phyloP scores from a whole-genome alignment of 306 rosid species.

The Pyrus communis region DNA sequence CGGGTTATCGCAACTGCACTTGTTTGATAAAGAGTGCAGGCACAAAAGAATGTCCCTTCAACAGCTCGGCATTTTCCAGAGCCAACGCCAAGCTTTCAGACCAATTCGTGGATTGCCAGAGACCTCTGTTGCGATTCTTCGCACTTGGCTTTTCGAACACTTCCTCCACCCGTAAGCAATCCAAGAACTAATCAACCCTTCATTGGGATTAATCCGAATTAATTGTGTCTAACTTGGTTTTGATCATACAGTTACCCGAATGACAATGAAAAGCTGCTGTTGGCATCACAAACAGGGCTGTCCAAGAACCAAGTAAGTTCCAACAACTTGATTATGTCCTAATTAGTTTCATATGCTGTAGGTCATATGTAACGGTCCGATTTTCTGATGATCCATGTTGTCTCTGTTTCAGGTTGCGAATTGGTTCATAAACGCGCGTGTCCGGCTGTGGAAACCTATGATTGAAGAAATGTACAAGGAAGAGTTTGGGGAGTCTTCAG shows the following conservation, averaged over 20 bases:
- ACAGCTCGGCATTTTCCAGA: slow-evolving; percentile 59
- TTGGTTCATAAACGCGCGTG: slow-evolving; percentile 88
- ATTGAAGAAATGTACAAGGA: slow-evolving; percentile 87
- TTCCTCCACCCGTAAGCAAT: slow-evolving; percentile 81
- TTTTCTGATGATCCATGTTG: slow-evolving; percentile 2
- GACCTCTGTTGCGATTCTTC: slow-evolving; percentile 72
- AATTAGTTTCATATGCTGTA: background rate
- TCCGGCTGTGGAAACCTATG: slow-evolving; percentile 91
- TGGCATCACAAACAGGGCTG: slow-evolving; percentile 79
- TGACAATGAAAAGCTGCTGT: slow-evolving; percentile 65
- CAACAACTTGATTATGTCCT: background rate
- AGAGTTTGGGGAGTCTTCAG: slow-evolving; percentile 84
- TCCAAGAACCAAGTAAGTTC: slow-evolving; percentile 69
- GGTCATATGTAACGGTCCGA: background rate
- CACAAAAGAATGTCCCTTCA: slow-evolving; percentile 50
- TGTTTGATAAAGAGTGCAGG: slow-evolving; percentile 48
- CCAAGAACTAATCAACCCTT: background rate
- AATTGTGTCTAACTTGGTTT: background rate
- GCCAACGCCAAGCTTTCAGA: slow-evolving; percentile 72
- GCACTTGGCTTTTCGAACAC: slow-evolving; percentile 85
- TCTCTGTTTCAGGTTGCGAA: slow-evolving; percentile 57
- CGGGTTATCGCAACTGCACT: slow-evolving; percentile 55
- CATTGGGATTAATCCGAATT: background rate
- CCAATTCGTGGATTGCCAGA: slow-evolving; percentile 85
- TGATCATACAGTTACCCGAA: slow-evolving; percentile 62